phyloP scores from a whole-genome alignment of 305 asterid genomes.

The Fraxinus sp. region DNA sequence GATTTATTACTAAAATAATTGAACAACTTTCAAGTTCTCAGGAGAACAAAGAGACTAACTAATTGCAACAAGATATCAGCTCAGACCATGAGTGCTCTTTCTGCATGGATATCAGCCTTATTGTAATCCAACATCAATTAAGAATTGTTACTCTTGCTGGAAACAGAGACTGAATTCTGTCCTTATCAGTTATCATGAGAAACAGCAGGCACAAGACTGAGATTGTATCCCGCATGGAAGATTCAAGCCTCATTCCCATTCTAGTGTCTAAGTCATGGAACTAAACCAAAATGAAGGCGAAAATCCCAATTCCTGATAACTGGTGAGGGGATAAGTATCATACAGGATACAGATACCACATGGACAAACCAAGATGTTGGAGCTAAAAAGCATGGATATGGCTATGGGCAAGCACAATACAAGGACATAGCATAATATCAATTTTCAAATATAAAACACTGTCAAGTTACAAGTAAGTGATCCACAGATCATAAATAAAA shows the following conservation, averaged over 20 bases:
- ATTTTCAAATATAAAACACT: not conserved
- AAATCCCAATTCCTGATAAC: not conserved
- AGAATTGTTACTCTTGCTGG: not conserved
- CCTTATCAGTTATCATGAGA: not conserved
- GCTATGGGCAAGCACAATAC: not conserved
- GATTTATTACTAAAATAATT: not conserved
- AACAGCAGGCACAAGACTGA: conserved; percentile 5
- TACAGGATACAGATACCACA: not conserved
- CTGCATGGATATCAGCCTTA: not conserved
- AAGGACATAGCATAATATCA: not conserved
- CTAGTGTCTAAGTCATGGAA: not conserved
- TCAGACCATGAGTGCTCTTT: not conserved
- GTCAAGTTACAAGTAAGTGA: not conserved
- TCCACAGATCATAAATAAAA: not conserved
- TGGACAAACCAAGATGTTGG: not conserved
- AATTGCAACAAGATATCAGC: not conserved
- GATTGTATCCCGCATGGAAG: not conserved
- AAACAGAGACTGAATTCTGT: not conserved
- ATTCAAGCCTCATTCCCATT: not conserved
- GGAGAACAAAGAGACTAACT: not conserved
- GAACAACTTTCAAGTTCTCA: not conserved
- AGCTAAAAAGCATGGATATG: not conserved
- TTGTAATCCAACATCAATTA: not conserved
- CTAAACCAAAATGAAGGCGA: not conserved
- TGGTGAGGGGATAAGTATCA: not conserved